These are phyloP conservation scores for Lasiosphaeria ovina DNA, from an alignment of 495 filamentous ascomycete species.

Conservation along the genomic window DNA sequence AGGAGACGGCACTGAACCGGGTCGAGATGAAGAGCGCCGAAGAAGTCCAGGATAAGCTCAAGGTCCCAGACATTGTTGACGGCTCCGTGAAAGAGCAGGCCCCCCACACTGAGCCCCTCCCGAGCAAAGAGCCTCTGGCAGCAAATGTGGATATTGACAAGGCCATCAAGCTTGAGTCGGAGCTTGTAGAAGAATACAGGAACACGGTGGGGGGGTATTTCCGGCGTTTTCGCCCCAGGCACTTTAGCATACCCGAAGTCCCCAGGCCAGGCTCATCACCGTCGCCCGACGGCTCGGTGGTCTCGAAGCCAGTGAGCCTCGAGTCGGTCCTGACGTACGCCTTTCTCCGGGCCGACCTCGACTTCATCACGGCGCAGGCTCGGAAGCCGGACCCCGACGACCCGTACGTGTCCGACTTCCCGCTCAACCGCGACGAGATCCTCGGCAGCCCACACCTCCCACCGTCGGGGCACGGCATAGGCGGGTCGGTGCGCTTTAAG, in stretches of 20 bases:
- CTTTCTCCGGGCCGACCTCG: constrained; percentile 86
- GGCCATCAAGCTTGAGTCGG: constrained; percentile 59
- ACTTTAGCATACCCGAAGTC: constrained; percentile 38
- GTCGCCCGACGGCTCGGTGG: constrained; percentile 15
- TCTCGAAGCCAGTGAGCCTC: constrained; percentile 38
- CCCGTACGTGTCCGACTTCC: constrained; percentile 62
- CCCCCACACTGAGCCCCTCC: constrained; percentile 26
- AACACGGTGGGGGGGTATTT: constrained; percentile 91
- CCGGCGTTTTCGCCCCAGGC: constrained; percentile 77
- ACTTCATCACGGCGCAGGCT: constrained; percentile 86
- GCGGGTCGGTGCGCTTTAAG: constrained; percentile 73
- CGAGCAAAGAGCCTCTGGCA: constrained; percentile 31
- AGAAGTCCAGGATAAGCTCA: constrained; percentile 32
- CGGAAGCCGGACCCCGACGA: constrained; percentile 68
- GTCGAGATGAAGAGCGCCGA: constrained; percentile 40
- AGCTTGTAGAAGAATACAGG: constrained; percentile 74
- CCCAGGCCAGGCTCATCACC: constrained; percentile 15
- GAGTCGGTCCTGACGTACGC: constrained; percentile 79
- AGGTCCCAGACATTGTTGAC: constrained; percentile 27
- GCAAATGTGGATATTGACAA: constrained; percentile 38
- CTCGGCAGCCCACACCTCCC: constrained; percentile 62
- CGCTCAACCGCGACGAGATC: constrained; percentile 78
- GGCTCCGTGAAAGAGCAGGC: constrained; percentile 28
- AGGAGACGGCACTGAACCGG: constrained; percentile 25
- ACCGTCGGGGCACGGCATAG: constrained; percentile 56